Evolutionary conservation across 768 basidiomycete species (phyloP), one percentile per base, ranked within the genome.

Genomic region (Lanmaoa rubissima): DNA sequence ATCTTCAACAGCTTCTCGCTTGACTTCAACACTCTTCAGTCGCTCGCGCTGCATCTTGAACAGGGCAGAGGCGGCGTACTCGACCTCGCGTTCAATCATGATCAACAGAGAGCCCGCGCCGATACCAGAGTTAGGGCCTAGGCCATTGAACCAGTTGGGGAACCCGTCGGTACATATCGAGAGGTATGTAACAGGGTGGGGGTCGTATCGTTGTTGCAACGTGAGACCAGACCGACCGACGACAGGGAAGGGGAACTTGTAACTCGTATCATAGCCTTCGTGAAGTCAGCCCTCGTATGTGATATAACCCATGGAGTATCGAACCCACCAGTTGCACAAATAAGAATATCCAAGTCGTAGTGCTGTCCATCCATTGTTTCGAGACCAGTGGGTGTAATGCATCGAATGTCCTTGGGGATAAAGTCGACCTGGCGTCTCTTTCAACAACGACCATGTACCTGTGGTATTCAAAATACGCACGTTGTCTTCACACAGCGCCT

Each of bases 41-140:
- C 81, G 73, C 72, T 88, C 87, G 13, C 81, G 72, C 65, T 86
- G 83, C 68, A 88, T 64, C 73, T 88, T 88, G 61, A 75, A 61
- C 12, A 83, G 77, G 3, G 77, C 84, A 17, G 74, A 66, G 1
- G 84, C 78, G 1, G 79, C 79, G 61, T 86, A 87, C 32, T 82
- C 80, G 7, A 84, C 77, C 60, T 85, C 78, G 13, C 76, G 70
- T 67, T 87, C 85, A 36, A 84, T 74, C 0, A 87, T 39, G 21
- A 82, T 67, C 3, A 86, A 64, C n/a, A 87, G 67, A 16, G 81
- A 81, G 0, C 85, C 83, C 0, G 79, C 74, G 3, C 82, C 83
- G 16, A 85, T 77, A 9, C 62, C 76, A 1, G 82, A 74, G 64
- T 85, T 86, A 2, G 86, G 85, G 0, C 86, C 85, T 11, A 81